Conservation (phyloP, 2,329 filamentous ascomycete genomes). For the Fusarium mundagurra region DNA sequence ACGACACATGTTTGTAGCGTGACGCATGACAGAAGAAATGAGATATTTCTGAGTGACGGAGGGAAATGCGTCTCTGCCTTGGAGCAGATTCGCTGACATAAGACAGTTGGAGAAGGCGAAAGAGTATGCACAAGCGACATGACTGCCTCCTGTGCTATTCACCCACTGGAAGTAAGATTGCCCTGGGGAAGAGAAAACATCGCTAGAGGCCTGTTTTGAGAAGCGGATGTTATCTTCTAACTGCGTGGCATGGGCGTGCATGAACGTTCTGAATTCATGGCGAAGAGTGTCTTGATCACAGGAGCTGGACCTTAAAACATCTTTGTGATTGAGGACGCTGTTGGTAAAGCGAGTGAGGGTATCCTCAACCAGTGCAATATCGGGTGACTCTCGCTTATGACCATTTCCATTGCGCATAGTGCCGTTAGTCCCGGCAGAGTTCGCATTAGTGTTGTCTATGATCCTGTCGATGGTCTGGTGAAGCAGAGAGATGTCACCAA, state of each 20-base stretch:
- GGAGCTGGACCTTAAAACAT: background rate
- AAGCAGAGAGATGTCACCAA: background rate
- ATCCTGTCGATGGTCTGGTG: background rate
- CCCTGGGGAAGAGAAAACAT: background rate
- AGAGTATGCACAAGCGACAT: background rate
- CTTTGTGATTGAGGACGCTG: background rate
- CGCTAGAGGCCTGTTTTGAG: background rate
- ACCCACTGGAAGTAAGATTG: background rate
- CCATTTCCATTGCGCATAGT: background rate
- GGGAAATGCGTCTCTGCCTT: background rate
- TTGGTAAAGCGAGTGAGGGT: background rate
- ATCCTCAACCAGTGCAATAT: background rate
- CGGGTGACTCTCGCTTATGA: background rate
- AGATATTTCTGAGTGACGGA: background rate
- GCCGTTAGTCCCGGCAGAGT: rapidly evolving
- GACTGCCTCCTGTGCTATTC: background rate
- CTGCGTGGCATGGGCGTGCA: background rate
- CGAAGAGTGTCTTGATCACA: background rate
- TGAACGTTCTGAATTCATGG: background rate
- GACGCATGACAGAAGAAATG: background rate
- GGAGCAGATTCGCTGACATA: background rate
- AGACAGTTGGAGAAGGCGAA: background rate
- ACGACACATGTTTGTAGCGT: background rate
- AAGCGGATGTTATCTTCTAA: background rate
- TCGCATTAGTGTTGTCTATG: background rate